Evolutionary conservation across 257 asterid species (phyloP).

Genomic region (Craterostigma plantagineum): DNA sequence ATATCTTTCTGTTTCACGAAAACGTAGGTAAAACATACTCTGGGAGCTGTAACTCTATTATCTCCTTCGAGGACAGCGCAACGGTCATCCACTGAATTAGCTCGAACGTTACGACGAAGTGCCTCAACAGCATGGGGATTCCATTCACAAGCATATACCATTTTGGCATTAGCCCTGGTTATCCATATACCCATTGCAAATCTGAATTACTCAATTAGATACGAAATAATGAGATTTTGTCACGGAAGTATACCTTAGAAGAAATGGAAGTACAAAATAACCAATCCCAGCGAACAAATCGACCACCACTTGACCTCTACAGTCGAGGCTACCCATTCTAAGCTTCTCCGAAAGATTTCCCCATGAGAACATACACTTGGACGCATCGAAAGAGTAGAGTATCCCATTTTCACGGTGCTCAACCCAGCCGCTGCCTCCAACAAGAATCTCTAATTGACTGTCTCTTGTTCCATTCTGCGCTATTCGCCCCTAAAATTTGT

Average conservation of each 20-base stretch:
- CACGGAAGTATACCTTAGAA: conserved; percentile 47
- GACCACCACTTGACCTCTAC: conserved; percentile 69
- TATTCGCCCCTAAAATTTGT: conserved; percentile 45
- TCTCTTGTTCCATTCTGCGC: conserved; percentile 79
- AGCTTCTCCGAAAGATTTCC: conserved; percentile 96
- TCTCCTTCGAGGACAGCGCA: conserved; percentile 86
- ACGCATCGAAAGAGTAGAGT: conserved; percentile 70
- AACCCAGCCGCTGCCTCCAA: conserved; percentile 90
- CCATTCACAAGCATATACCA: conserved; percentile 97
- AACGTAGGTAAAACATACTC: conserved; percentile 24
- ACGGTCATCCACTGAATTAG: conserved; percentile 66
- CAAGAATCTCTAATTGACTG: conserved; percentile 83
- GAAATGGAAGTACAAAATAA: conserved; percentile 89
- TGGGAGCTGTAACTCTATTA: conserved; percentile 68
- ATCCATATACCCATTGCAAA: too few species aligned
- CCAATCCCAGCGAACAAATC: conserved; percentile 96
- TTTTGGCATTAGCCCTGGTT: conserved; percentile 65
- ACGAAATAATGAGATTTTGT: not conserved
- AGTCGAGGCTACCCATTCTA: conserved; percentile 57
- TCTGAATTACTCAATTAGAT: not conserved
- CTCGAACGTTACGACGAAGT: conserved; percentile 49
- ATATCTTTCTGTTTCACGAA: too few species aligned
- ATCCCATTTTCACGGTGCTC: conserved; percentile 88
- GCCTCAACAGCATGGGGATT: conserved; percentile 83
- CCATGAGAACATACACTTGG: conserved; percentile 99